Evolutionary conservation across 129 eudicot genomes (phyloP), one percentile per base, ranked within the genome.

Genomic region (Cynara cardunculus): DNA sequence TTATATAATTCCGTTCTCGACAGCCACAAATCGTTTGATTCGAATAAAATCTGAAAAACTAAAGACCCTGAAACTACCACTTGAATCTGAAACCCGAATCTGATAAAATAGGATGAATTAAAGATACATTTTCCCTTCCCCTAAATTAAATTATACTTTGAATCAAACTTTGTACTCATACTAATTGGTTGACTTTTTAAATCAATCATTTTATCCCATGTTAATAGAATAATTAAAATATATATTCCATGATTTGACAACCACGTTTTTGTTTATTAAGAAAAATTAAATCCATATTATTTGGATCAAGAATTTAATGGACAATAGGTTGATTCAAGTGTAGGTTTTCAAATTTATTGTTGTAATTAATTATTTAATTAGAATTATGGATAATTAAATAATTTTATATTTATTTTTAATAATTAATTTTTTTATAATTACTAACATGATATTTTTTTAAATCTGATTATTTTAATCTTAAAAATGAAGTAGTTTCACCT

Each of bases 231-330:
- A 78, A 1, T 18, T 37, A 68, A 37, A 78, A n/a, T 68, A 68
- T 11, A 25, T 30, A 41, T 78, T 39, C 73, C 81, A 78, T 44
- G 64, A 25, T 68, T 78, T 37, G 69, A 69, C 82, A 59, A 78
- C 82, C 69, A 68, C 18, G 75, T 69, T 21, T 49, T 78, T 41
- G 46, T n/a, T 68, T 75, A 35, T 16, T 37, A 78, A 68, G 25
- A 3, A 35, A 67, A 78, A 18, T 5, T 49, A 16, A 0, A 49
- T 49, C 22, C 62, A 49, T 49, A 49, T 49, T 49, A 49, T 49
- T 5, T 49, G 62, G 62, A 49, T 49, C 62, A 49, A 49, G 62
- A 49, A 49, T 49, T 49, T 16, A 49, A 49, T 49, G 62, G 19
- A 14, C 19, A 49, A 49, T 49, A 5, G 21, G 5, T 49, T 49